Evolutionary conservation across 2,329 filamentous ascomycete species (phyloP), one percentile per base, ranked within the genome.

Genomic region (Exophiala dermatitidis): DNA sequence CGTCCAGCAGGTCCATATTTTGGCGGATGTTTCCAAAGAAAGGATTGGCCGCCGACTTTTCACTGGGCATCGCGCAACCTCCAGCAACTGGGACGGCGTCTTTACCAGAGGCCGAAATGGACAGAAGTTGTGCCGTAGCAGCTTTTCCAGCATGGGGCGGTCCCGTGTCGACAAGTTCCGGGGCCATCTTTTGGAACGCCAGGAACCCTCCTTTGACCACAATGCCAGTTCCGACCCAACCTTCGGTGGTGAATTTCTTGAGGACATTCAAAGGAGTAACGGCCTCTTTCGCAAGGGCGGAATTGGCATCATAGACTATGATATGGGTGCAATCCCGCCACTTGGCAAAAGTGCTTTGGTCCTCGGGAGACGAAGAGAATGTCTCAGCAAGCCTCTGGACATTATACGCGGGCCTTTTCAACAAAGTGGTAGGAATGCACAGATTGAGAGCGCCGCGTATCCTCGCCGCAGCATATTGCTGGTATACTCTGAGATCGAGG

Each of bases 1-100:
- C 93, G 61, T 89, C 90, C 32, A 94, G 85, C 12, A 98, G 76
- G 65, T 97, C 93, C 81, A 94, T 91, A 60, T 97, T 95, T 68
- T 97, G 93, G 41, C 93, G 83, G 63, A 98, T 97, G 60, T 96
- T 97, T 57, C 84, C 83, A 68, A 97, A 97, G 73, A 98, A 97
- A 0, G 91, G 90, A 63, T 94, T 95, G 0, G 83, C 78, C 0
- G 82, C 80, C 55, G 82, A 83, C 60, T 82, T 78, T 0, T 81
- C 77, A 1, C 70, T 64, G 3, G 93, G 93, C 67, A 97, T 82
- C 54, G 82, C 80, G 58, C 95, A 95, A 4, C 91, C 91, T 53
- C 91, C 93, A 53, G 90, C 86, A n/a, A 95, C 86, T 1, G 88
- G 87, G 1, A 85, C 80, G 37, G 89, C 75, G 12, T 75, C 77